Conservation (phyloP, 306 rosid species). For the Prunus salicina region DNA sequence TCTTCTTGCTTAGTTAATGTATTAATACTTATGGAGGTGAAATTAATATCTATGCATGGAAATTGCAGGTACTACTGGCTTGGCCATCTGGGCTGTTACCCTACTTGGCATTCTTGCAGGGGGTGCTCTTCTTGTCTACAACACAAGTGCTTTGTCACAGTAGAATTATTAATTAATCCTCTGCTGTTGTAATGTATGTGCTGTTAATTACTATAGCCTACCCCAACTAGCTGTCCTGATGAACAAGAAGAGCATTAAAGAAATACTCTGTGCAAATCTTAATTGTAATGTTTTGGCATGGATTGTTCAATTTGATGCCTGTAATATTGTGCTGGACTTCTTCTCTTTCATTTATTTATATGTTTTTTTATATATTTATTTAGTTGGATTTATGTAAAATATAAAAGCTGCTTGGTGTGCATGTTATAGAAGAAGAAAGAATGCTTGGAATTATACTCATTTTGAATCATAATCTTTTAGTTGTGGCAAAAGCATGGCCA, state of each 20-base stretch:
- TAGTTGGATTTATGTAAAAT: neutral
- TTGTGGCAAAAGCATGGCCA: neutral
- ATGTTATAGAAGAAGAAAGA: neutral
- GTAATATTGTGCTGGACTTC: constrained; percentile 10
- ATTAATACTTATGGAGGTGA: neutral
- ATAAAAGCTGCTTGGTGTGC: neutral
- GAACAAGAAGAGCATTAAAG: constrained; percentile 15
- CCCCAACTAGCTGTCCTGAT: constrained; percentile 27
- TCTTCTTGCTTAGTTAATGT: neutral
- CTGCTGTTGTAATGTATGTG: constrained; percentile 10
- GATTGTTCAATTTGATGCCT: constrained; percentile 10
- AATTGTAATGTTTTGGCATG: constrained; percentile 27
- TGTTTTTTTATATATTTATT: neutral
- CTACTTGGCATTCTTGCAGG: constrained; percentile 83
- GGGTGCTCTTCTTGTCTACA: constrained; percentile 96
- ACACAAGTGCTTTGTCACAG: constrained; percentile 90
- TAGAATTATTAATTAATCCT: constrained; percentile 27
- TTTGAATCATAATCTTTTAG: neutral
- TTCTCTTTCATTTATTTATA: neutral
- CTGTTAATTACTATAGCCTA: constrained; percentile 6
- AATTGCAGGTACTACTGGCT: constrained; percentile 70
- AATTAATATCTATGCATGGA: neutral
- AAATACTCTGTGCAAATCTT: constrained; percentile 32
- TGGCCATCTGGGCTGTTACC: constrained; percentile 98
- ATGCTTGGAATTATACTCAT: neutral